Conservation (phyloP, 2,329 filamentous ascomycete species). For the Fusarium torreyae region DNA sequence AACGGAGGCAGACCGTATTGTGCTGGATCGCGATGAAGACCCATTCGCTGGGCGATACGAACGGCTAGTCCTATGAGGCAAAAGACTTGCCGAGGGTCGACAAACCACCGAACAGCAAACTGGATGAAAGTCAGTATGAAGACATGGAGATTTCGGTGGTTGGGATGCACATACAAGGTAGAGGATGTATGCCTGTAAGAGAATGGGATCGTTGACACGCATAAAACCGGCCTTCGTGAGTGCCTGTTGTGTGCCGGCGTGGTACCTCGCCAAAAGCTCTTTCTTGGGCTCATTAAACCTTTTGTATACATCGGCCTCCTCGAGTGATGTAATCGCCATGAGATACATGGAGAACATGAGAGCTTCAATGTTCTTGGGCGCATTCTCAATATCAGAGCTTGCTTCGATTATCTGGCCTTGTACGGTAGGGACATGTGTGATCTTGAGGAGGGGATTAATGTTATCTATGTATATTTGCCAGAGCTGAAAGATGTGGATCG, state of each 20-base stretch:
- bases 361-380: conserved; percentile 72
- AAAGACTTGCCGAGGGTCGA: conserved; percentile 68
- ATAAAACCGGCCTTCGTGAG: conserved; percentile 78
- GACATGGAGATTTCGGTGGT: neutral
- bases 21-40: conserved; percentile 75
- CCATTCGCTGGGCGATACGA: conserved; percentile 77
- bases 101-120: conserved; percentile 67
- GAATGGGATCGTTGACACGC: conserved; percentile 73
- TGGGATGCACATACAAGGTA: conserved; percentile 69
- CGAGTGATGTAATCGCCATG: conserved; percentile 71
- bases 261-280: conserved; percentile 67
- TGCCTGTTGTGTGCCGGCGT: conserved; percentile 73
- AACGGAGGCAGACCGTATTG: conserved; percentile 68
- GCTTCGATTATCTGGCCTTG: conserved; percentile 77
- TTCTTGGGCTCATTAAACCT: conserved; percentile 69
- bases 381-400: conserved; percentile 67
- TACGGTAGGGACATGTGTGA: conserved; percentile 76
- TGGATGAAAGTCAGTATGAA: conserved; percentile 30
- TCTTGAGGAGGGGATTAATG: conserved; percentile 77
- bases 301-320: conserved; percentile 67
- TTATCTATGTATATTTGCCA: conserved; percentile 81
- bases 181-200: conserved; percentile 77
- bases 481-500: conserved; percentile 73
- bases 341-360: conserved; percentile 78
- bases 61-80: conserved; percentile 74